These are phyloP conservation scores for Curvularia lunata DNA, from an alignment of 2,329 filamentous ascomycete species.

Conservation along the genomic window DNA sequence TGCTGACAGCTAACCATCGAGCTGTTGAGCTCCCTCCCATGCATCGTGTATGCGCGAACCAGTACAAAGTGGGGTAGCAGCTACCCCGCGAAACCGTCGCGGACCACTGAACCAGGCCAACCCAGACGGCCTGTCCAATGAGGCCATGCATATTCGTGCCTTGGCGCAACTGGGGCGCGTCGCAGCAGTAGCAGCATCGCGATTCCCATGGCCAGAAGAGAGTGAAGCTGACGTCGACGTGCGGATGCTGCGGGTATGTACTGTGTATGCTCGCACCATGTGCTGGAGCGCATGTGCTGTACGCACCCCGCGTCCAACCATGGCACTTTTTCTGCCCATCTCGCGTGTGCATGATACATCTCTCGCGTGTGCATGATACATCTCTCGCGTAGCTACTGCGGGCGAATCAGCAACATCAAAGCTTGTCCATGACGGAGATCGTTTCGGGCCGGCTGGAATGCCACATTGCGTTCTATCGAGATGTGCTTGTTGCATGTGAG, in stretches of 20 bases:
- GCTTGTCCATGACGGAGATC: neutral
- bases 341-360: neutral
- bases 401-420: neutral
- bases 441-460: neutral
- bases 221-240: conserved; percentile 22
- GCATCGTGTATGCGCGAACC: conserved; percentile 33
- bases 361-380: neutral
- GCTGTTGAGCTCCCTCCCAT: conserved; percentile 32
- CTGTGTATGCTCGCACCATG: neutral
- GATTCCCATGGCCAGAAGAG: conserved; percentile 16
- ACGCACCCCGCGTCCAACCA: conserved; percentile 10
- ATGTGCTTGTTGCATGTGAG: neutral
- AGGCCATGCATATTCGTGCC: conserved; percentile 20
- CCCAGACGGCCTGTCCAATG: conserved; percentile 21
- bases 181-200: conserved; percentile 23
- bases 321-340: neutral
- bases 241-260: neutral
- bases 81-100: conserved; percentile 16
- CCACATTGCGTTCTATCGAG: neutral
- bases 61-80: conserved; percentile 37
- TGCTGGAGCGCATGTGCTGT: neutral
- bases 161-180: conserved; percentile 20
- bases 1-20: conserved; percentile 24
- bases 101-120: conserved; percentile 18
- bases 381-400: neutral